Percentiles rank a stretch among this genome's conserved stretches.
phyloP scores from a whole-genome alignment of 371 early-diverging fungal species.

The Capillidium rhysosporum region DNA sequence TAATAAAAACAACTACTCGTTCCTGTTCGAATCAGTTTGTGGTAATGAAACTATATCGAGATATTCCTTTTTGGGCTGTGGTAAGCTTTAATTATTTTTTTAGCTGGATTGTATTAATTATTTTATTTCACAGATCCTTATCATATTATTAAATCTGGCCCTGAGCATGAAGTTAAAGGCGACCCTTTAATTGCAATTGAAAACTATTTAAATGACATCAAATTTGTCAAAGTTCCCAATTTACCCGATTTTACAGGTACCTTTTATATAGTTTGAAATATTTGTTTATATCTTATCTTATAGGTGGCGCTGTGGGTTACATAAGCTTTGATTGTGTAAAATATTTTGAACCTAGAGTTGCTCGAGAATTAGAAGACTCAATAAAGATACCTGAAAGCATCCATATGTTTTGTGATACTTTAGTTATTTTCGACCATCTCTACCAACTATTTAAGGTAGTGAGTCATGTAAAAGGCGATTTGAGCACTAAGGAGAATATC shows the following conservation, averaged over 20 bases:
- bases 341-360: conserved; percentile 82
- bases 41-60: conserved; percentile 89
- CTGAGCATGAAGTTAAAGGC: conserved; percentile 39
- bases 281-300: neutral
- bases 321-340: conserved; percentile 89
- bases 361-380: conserved; percentile 55
- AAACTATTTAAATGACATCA: conserved; percentile 46
- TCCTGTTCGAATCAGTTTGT: conserved; percentile 85
- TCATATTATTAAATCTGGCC: conserved; percentile 58
- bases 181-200: conserved; percentile 78
- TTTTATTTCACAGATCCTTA: conserved; percentile 42
- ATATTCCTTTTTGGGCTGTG: conserved; percentile 84
- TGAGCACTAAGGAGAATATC: conserved; percentile 25
- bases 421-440: conserved; percentile 87
- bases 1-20: conserved; percentile 29
- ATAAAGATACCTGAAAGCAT: conserved; percentile 81
- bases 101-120: neutral
- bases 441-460: conserved; percentile 77
- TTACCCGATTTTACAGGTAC: conserved; percentile 73
- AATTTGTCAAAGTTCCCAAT: conserved; percentile 59
- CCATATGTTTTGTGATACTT: conserved; percentile 80
- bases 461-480: conserved; percentile 62
- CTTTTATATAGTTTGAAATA: neutral
- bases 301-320: conserved; percentile 92
- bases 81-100: conserved; percentile 18